Evolutionary conservation across 73 alveolate species (phyloP).

Genomic region (Tetrahymena borealis): DNA sequence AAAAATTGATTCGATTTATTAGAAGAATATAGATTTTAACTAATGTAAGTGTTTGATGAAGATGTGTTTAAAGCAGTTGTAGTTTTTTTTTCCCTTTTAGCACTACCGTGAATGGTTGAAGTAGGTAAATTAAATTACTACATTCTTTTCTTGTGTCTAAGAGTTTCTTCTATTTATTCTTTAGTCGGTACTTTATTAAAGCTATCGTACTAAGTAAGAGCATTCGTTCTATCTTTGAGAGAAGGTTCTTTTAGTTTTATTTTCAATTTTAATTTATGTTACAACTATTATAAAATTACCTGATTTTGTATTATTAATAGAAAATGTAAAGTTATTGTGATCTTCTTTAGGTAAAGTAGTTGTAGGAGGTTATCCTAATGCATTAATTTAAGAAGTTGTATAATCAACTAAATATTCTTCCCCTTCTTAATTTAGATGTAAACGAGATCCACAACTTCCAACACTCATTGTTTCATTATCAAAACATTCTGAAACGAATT

Average conservation of each 20-base stretch:
- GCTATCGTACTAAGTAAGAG: background rate
- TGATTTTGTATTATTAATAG: background rate
- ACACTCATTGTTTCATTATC: background rate
- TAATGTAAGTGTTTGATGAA: background rate
- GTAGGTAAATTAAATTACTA: background rate
- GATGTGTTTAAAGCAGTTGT: background rate
- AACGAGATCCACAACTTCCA: background rate
- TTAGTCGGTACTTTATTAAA: background rate
- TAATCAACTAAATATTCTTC: background rate
- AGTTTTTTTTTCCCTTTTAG: background rate
- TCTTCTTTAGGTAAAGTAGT: background rate
- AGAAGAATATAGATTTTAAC: background rate
- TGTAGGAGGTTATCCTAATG: background rate
- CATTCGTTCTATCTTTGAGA: background rate
- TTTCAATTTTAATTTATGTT: background rate
- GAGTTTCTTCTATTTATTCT: background rate
- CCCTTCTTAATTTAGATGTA: background rate
- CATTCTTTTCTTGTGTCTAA: background rate
- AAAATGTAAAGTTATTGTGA: background rate
- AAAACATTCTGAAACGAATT: background rate
- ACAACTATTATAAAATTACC: background rate
- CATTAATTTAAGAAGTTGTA: background rate
- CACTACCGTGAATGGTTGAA: background rate
- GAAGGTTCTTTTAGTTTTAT: background rate
- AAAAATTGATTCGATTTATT: background rate